Evolutionary conservation across 2,329 filamentous ascomycete species (phyloP), one percentile per base, ranked within the genome.

Genomic region (Botrytis medusae): DNA sequence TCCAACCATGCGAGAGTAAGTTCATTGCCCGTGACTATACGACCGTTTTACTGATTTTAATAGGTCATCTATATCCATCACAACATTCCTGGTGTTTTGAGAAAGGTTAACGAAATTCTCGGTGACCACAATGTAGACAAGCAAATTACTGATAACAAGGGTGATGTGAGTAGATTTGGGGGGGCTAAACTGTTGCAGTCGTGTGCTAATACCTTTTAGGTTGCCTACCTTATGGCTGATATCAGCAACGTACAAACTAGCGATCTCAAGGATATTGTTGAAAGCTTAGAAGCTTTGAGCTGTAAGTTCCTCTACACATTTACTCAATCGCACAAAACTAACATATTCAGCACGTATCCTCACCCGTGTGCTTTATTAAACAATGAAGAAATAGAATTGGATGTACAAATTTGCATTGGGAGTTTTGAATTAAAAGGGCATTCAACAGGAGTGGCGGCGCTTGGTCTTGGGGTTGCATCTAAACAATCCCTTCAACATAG

Each of bases 71-170:
- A 95, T 84, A 97, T 99, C 78, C 96, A 99, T 85, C 92, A 92
- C 83, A 99, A 99, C 84, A 90, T 98, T 34, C 96, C 96, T 65
- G 96, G 96, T 86, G 96, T 99, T 76, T 86, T 99, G 82, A 90
- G 94, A 80, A 93, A 92, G 85, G 96, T 99, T 77, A 99, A 99
- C 86, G 93, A 96, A 80, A 94, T 98, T 75, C 88, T 99, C 65
- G 93, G 92, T 61, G 91, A 97, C 80, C 95, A 99, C 86, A 99
- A 99, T 83, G 95, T 99, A 78, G 95, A 98, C 85, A 98, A 98
- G 87, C 96, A 99, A 84, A 98, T 97, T 86, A 96, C 93, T 69
- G 96, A 98, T 83, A 97, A 93, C 84, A 92, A 92, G 85, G 95
- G 94, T 78, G 95, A 98, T 82, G 91, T 93, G 84, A 77, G 87